Evolutionary conservation across 345 rosid species (phyloP).

Genomic region (Schrenkiella parvula): DNA sequence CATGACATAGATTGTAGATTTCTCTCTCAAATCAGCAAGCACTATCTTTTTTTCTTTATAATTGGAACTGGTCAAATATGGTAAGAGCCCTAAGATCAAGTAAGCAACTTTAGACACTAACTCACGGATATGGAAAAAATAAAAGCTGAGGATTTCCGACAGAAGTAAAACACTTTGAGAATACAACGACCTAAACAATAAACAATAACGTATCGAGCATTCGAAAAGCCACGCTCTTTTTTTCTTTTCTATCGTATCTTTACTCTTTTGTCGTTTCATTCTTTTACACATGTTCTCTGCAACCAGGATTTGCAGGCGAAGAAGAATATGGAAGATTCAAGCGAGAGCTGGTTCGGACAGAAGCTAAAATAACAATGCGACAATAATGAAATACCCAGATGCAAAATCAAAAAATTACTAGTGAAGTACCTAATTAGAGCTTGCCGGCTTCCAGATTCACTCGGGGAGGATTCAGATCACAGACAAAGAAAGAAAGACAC

Average conservation of each 20-base stretch:
- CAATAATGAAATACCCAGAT: constrained; percentile 25
- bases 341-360: constrained; percentile 3
- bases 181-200: constrained; percentile 15
- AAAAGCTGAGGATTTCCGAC: not conserved
- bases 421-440: constrained; percentile 39
- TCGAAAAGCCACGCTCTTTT: constrained; percentile 31
- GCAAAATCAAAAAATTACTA: constrained; percentile 24
- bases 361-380: not conserved
- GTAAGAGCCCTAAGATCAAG: constrained; percentile 34
- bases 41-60: not conserved
- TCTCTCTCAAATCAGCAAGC: not conserved
- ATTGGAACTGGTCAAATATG: constrained; percentile 8
- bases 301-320: constrained; percentile 15
- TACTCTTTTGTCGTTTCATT: constrained; percentile 24
- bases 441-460: constrained; percentile 28
- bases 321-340: constrained; percentile 29
- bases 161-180: not conserved
- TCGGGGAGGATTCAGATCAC: constrained; percentile 17
- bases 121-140: not conserved
- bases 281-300: constrained; percentile 2
- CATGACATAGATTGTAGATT: not conserved
- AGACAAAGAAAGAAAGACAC: not conserved
- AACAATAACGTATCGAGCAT: constrained; percentile 25
- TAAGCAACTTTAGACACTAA: constrained; percentile 1
- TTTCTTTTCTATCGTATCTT: not conserved